Conservation (phyloP, 2,329 filamentous ascomycete species). For the Sporothrix brasiliensis region DNA sequence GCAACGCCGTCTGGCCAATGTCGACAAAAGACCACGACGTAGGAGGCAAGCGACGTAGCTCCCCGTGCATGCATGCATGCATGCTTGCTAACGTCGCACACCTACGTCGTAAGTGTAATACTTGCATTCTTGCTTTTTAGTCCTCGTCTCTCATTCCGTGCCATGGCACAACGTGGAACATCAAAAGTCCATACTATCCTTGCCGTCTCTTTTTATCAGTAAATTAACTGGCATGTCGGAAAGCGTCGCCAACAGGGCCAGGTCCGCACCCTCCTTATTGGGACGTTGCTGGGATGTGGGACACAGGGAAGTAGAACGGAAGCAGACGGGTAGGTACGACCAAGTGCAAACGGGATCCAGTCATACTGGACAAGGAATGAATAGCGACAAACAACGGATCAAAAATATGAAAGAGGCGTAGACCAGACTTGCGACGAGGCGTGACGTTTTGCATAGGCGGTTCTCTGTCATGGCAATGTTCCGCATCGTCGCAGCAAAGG, state of each 20-base stretch:
- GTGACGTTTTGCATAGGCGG: background rate
- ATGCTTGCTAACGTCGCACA: background rate
- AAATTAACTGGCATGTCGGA: conserved; percentile 16
- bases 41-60: conserved; percentile 2
- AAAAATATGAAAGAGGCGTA: background rate
- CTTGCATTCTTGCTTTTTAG: conserved; percentile 1
- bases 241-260: conserved; percentile 12
- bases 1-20: conserved; percentile 9
- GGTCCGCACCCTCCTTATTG: conserved; percentile 9
- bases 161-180: background rate
- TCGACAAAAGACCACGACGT: background rate
- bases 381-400: background rate
- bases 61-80: background rate
- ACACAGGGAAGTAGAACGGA: background rate
- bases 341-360: background rate
- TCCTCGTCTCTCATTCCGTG: background rate
- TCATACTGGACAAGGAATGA: background rate
- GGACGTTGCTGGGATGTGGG: background rate
- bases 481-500: background rate
- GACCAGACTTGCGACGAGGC: background rate
- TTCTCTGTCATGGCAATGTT: background rate
- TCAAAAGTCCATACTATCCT: background rate
- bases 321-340: no score
- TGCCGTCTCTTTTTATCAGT: conserved; percentile 9
- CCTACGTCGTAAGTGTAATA: background rate